Percentiles rank a stretch among this genome's conserved stretches.
phyloP scores from a whole-genome alignment of 73 alveolate species.

The Tetrahymena thermophila region DNA sequence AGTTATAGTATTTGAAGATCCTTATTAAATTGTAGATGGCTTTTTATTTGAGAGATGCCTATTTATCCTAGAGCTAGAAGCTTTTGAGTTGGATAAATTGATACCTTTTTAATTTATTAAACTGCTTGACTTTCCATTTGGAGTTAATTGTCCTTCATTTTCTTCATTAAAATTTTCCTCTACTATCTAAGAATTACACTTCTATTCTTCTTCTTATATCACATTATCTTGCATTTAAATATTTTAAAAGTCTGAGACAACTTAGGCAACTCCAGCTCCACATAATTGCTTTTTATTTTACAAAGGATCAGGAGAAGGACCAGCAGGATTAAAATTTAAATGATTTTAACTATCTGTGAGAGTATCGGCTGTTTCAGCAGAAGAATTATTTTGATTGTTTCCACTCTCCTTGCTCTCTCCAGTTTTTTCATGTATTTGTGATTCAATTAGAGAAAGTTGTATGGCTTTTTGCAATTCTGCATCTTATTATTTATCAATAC shows the following conservation, averaged over 20 bases:
- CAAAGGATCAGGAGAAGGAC: background rate
- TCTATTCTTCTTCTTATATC: background rate
- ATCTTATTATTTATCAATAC: background rate
- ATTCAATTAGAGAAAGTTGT: background rate
- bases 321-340: background rate
- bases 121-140: background rate
- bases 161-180: conserved; percentile 14
- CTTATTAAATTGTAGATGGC: background rate
- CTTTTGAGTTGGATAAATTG: background rate
- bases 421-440: background rate
- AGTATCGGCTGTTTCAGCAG: conserved; percentile 1
- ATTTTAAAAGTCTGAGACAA: background rate
- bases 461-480: background rate
- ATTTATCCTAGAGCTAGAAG: background rate
- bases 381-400: background rate
- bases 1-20: background rate
- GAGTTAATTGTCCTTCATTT: background rate
- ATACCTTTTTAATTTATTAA: background rate
- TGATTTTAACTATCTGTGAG: background rate
- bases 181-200: conserved; percentile 21
- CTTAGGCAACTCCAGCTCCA: background rate
- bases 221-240: background rate
- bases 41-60: background rate
- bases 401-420: background rate
- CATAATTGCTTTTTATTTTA: background rate